phyloP scores from a whole-genome alignment of 1,284 basidiomycete genomes.

The Mycosarcoma maydis region DNA sequence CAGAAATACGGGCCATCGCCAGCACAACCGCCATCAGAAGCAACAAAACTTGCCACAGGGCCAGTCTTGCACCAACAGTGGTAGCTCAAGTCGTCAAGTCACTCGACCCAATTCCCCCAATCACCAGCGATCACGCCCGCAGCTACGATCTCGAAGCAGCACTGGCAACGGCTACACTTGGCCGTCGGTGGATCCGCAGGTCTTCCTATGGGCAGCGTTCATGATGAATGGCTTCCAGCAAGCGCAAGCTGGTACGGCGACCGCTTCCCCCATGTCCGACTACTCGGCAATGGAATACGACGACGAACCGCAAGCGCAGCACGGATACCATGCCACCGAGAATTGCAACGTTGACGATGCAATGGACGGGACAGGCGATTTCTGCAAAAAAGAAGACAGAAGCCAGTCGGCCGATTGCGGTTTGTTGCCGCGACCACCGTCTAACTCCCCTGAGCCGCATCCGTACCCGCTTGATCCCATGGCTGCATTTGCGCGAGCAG shows the following conservation, averaged over 20 bases:
- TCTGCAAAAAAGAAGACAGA: background rate
- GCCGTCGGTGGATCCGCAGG: background rate
- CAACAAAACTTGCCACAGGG: background rate
- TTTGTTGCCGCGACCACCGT: background rate
- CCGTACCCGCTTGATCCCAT: background rate
- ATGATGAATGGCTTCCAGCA: background rate
- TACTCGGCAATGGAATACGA: background rate
- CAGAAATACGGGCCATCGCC: background rate
- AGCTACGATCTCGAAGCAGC: background rate
- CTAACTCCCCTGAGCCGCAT: background rate
- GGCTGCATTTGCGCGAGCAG: background rate
- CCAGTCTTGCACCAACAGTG: background rate
- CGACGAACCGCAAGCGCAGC: background rate
- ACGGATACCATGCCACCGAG: background rate
- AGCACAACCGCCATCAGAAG: background rate
- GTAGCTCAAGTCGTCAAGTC: background rate
- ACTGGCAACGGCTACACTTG: background rate
- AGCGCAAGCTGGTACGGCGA: background rate
- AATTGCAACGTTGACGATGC: background rate
- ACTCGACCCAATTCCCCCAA: conserved; percentile 1
- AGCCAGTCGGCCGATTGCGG: background rate
- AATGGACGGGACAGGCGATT: background rate
- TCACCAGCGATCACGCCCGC: background rate
- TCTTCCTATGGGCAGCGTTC: background rate
- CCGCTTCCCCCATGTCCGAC: background rate